These are phyloP conservation scores for Erysimum cheiri DNA, from an alignment of 441 rosid species.

Conservation along the genomic window DNA sequence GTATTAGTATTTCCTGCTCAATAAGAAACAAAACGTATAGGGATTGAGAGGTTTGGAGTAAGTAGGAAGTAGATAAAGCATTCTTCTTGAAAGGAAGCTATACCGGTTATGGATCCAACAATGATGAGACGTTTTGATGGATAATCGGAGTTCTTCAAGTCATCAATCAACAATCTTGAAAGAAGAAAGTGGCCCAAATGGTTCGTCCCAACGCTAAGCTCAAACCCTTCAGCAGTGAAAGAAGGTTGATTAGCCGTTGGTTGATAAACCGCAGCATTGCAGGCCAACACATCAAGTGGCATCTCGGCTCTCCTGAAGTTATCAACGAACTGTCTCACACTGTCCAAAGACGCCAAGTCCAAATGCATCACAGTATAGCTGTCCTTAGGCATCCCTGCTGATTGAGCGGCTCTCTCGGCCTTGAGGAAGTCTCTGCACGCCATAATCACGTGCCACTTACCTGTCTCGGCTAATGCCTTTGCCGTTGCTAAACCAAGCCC, in stretches of 20 bases:
- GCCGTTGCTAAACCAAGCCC: conserved; percentile 93
- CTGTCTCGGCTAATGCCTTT: conserved; percentile 87
- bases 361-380: conserved; percentile 81
- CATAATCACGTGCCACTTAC: conserved; percentile 93
- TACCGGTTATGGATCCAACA: conserved; percentile 93
- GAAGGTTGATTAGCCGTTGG: conserved; percentile 88
- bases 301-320: conserved; percentile 57
- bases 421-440: conserved; percentile 95
- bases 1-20: conserved; percentile 77
- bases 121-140: conserved; percentile 77
- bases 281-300: conserved; percentile 79
- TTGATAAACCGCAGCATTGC: conserved; percentile 86
- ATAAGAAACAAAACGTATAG: conserved; percentile 5
- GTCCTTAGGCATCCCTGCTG: conserved; percentile 74
- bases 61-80: neutral
- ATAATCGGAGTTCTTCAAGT: conserved; percentile 73
- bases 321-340: conserved; percentile 80
- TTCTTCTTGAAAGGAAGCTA: neutral
- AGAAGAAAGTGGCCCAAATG: conserved; percentile 94
- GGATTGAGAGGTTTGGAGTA: neutral
- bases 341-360: conserved; percentile 82
- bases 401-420: conserved; percentile 81
- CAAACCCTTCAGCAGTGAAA: conserved; percentile 89
- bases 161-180: conserved; percentile 74
- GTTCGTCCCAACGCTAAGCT: conserved; percentile 89